Conservation (phyloP, 768 basidiomycete genomes). For the Agrocybe pediades region DNA sequence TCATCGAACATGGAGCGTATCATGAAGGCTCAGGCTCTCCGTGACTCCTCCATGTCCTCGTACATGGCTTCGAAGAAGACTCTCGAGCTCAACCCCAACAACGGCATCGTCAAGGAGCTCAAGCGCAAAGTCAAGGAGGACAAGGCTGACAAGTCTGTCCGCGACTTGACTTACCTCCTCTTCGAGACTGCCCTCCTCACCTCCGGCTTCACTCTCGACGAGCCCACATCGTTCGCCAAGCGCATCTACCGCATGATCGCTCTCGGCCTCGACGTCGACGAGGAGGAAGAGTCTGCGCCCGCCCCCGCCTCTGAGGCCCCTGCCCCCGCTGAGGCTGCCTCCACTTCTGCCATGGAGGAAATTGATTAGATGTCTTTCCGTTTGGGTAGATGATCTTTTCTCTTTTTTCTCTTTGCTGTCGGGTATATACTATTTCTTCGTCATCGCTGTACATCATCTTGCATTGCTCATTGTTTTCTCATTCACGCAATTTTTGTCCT, state of each 20-base stretch:
- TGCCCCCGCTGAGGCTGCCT: constrained; percentile 56
- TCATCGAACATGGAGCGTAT: constrained; percentile 99
- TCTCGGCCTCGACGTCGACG: constrained; percentile 87
- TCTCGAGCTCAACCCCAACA: constrained; percentile 90
- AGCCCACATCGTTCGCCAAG: constrained; percentile 92
- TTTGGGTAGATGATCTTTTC: constrained; percentile 16
- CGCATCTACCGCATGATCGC: constrained; percentile 98
- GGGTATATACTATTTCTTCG: constrained; percentile 19
- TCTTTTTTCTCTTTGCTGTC: constrained; percentile 17
- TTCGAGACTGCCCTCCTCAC: constrained; percentile 97
- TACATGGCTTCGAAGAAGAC: constrained; percentile 99
- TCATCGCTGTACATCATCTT: constrained; percentile 30
- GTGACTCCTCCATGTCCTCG: constrained; percentile 96
- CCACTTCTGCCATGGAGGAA: constrained; percentile 94
- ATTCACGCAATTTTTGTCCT: constrained; percentile 16
- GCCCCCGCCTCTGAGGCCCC: constrained; percentile 46
- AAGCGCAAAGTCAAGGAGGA: constrained; percentile 95
- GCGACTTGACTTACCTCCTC: constrained; percentile 92
- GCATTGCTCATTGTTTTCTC: constrained; percentile 24
- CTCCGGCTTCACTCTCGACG: constrained; percentile 94
- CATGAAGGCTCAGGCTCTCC: constrained; percentile 98
- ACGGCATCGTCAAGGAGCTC: constrained; percentile 95
- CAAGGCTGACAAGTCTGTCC: constrained; percentile 98
- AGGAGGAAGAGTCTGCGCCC: constrained; percentile 59
- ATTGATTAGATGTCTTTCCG: constrained; percentile 62